Conservation (phyloP, 257 asterid species). For the Scutellaria galericulata region DNA sequence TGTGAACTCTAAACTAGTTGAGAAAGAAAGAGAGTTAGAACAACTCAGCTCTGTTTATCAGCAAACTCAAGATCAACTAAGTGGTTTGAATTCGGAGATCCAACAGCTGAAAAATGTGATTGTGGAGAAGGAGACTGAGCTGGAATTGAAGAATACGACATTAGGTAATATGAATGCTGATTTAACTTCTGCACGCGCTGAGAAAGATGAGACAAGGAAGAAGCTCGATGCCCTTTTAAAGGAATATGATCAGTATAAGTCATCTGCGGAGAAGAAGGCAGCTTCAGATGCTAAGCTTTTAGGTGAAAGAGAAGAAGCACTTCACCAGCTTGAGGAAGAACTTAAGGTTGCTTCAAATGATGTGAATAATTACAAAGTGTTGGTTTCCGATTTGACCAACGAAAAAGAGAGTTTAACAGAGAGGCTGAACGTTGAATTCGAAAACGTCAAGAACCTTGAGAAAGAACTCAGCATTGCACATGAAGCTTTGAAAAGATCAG, state of each 20-base stretch:
- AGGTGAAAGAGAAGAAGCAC: slow-evolving; percentile 50
- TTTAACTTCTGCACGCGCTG: slow-evolving; percentile 50
- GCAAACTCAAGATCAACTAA: slow-evolving; percentile 55
- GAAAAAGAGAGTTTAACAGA: slow-evolving; percentile 58
- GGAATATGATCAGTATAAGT: slow-evolving; percentile 64
- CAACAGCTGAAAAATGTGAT: slow-evolving; percentile 51
- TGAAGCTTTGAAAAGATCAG: slow-evolving; percentile 56
- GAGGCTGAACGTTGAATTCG: slow-evolving; percentile 53
- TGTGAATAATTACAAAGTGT: slow-evolving; percentile 36
- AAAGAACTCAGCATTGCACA: slow-evolving; percentile 48
- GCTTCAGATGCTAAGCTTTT: slow-evolving; percentile 68
- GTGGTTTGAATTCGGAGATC: slow-evolving; percentile 51
- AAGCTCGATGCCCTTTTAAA: slow-evolving; percentile 44
- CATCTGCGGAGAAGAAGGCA: slow-evolving; percentile 52
- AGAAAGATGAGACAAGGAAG: slow-evolving; percentile 49
- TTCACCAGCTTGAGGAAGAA: slow-evolving; percentile 59
- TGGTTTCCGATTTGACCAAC: slow-evolving; percentile 52
- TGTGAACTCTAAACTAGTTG: slow-evolving; percentile 52
- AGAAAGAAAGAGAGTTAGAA: slow-evolving; percentile 52
- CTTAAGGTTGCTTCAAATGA: slow-evolving; percentile 57
- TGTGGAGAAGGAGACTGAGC: slow-evolving; percentile 54
- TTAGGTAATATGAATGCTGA: slow-evolving; percentile 52
- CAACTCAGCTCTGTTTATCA: slow-evolving; percentile 45
- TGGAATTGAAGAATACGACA: slow-evolving; percentile 49
- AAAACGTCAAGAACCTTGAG: slow-evolving; percentile 57